Base-by-base conservation (phyloP, 164 flowering plant genomes). In the Vitis amurensis region DNA sequence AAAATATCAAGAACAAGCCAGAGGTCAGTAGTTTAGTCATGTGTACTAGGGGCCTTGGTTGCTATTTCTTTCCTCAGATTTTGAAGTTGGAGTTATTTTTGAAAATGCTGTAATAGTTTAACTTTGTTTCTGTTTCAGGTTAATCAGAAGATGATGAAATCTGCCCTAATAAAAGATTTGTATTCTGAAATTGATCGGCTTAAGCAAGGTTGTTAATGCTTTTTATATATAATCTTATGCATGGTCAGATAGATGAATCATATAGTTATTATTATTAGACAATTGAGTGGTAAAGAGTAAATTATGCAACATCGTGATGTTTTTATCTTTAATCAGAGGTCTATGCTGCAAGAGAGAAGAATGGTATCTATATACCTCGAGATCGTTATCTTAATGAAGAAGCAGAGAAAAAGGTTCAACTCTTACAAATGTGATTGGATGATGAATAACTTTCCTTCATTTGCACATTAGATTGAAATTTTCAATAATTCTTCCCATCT, bases 131-230 rank as follows among this genome's bases (percentile, higher is more conserved):
- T 63, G 64, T 74, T 68, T 63, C 90, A 96, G 99, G 78, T 96
- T 51, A 93, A 96, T 74, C 99, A 96, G 84, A 96, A 96, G 87
- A 93, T 89, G 96, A 92, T 93, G 97, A 96, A 96, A 83, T 90
- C 95, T 64, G 95, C 97, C n/a, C 2, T 96, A 79, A 96, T 93
- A 73, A 96, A 93, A 81, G 99, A 96, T 79, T 71, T 93, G 69
- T 96, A 92, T 73, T 74, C 85, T 77, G 99, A 96, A 78, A 96
- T 96, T 74, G 98, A 92, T 65, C 79, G 97, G 56, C 94, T 96
- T 68, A 93, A 93, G 75, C 99, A 93, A 96, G 97, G 99, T 96
- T 62, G 19, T 73, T 63, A 9, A 50, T 53, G 48, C 56, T 68
- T 73, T 59, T 61, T 69, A 66, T 47, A 71, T 71, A 30, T 48